Evolutionary conservation across 2,329 filamentous ascomycete genomes (phyloP).

Genomic region (Whalleya microplaca): DNA sequence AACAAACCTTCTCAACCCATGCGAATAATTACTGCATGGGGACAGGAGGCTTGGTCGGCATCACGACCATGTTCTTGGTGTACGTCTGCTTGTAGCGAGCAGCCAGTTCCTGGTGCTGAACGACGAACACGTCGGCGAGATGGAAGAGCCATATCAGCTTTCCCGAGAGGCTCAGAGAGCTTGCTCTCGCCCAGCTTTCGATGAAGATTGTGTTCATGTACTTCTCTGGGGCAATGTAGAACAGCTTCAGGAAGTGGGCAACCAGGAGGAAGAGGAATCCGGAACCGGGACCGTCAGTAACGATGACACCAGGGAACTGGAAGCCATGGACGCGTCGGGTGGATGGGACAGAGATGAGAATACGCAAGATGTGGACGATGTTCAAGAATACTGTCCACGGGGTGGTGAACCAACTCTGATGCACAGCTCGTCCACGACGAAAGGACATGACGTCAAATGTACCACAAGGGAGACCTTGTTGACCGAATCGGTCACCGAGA

Average conservation of each 20-base stretch:
- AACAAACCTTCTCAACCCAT: background rate
- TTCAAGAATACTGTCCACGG: conserved; percentile 70
- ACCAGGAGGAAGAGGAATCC: conserved; percentile 72
- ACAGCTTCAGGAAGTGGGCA: conserved; percentile 52
- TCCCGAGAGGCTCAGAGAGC: conserved; percentile 81
- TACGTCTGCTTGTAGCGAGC: background rate
- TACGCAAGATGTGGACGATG: conserved; percentile 62
- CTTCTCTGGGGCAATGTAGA: conserved; percentile 48
- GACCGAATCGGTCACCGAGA: conserved; percentile 35
- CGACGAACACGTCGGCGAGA: conserved; percentile 77
- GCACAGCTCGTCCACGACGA: conserved; percentile 76
- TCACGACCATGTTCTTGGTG: conserved; percentile 14
- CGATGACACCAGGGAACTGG: conserved; percentile 71
- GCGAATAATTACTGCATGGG: background rate
- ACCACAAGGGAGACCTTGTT: conserved; percentile 38
- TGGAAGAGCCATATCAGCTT: conserved; percentile 67
- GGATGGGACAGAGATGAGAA: conserved; percentile 47
- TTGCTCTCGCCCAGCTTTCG: conserved; percentile 90
- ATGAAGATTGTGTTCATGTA: conserved; percentile 80
- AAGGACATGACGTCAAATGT: conserved; percentile 70
- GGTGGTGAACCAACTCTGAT: conserved; percentile 77
- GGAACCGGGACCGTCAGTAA: conserved; percentile 89
- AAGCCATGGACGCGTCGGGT: conserved; percentile 37
- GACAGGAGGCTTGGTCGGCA: conserved; percentile 5
- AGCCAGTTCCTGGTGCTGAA: conserved; percentile 76